These are phyloP conservation scores for Silene coronaria DNA, from an alignment of 179 eudicot species.

Conservation along the genomic window DNA sequence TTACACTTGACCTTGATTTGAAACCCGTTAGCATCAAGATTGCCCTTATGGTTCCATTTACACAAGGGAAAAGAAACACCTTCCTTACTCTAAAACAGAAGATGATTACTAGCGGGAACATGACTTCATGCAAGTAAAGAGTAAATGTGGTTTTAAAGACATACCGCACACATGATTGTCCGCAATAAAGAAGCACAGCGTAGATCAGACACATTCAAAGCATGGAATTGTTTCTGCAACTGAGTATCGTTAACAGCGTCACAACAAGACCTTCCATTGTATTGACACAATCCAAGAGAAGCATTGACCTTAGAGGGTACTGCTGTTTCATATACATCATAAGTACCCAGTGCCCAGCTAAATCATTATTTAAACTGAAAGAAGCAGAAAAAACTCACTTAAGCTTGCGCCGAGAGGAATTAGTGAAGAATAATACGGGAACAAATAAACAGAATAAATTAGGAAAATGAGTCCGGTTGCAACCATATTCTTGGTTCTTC, in stretches of 20 bases:
- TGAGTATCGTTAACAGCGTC: slow-evolving; percentile 13
- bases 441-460: slow-evolving; percentile 7
- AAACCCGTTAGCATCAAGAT: too few relatives aligned
- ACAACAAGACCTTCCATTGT: slow-evolving; percentile 17
- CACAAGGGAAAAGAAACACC: background rate
- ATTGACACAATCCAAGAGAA: slow-evolving; percentile 16
- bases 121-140: background rate
- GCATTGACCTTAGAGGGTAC: background rate
- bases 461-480: slow-evolving; percentile 8
- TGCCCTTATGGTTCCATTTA: too few relatives aligned
- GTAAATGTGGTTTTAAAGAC: background rate
- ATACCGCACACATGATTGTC: slow-evolving; percentile 18
- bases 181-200: slow-evolving; percentile 18
- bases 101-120: background rate
- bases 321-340: background rate
- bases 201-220: slow-evolving; percentile 12
- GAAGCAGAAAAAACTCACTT: slow-evolving; percentile 12
- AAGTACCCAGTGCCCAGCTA: background rate
- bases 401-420: slow-evolving; percentile 11
- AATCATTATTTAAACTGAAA: background rate
- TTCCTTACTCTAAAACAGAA: background rate
- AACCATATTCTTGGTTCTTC: slow-evolving; percentile 14
- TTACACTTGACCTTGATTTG: too few relatives aligned
- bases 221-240: slow-evolving; percentile 16
- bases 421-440: background rate